Conservation (phyloP, 257 asterid species). For the Solanum lignicaule region DNA sequence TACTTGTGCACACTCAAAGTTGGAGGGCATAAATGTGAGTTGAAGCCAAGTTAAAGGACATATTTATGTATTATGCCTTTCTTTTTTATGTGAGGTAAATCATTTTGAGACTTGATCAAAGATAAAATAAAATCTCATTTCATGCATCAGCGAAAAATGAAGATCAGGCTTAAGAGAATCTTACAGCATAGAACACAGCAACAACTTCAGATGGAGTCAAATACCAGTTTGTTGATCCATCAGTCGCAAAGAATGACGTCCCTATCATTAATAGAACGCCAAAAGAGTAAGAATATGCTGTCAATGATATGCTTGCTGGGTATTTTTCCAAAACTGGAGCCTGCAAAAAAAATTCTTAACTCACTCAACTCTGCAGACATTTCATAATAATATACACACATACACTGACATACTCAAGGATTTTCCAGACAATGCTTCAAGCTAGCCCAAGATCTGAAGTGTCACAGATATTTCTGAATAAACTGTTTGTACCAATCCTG, state of each 20-base stretch:
- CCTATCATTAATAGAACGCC: slow-evolving; percentile 67
- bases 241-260: slow-evolving; percentile 45
- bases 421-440: not conserved
- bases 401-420: not conserved
- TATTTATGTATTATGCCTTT: not conserved
- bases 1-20: too few relatives aligned
- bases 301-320: slow-evolving; percentile 87
- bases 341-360: slow-evolving; percentile 26
- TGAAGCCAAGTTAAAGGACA: too few relatives aligned
- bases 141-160: not conserved
- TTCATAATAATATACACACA: not conserved
- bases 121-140: not conserved
- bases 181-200: slow-evolving; percentile 90
- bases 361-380: not conserved
- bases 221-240: slow-evolving; percentile 61
- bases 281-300: slow-evolving; percentile 74
- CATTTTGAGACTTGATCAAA: not conserved
- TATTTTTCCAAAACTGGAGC: slow-evolving; percentile 80
- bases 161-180: slow-evolving; percentile 15
- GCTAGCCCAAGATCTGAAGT: not conserved
- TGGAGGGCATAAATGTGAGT: too few relatives aligned
- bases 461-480: not conserved
- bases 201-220: slow-evolving; percentile 61
- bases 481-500: not conserved
- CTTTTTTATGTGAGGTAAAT: not conserved